Base-by-base conservation (phyloP, 805 yeast species). In the Candida sphagnicola region DNA sequence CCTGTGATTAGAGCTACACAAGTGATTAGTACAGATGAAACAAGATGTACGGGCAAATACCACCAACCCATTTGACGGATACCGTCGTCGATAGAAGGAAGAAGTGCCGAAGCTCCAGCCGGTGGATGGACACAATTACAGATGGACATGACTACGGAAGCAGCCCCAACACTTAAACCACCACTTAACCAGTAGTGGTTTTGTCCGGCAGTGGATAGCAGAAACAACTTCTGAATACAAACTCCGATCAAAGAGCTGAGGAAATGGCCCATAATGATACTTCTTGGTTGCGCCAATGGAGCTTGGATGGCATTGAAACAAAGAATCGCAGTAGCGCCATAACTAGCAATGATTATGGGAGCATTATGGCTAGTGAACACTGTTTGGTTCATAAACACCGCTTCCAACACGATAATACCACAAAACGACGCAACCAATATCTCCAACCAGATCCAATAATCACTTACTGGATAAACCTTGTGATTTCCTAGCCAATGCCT, bases 61-160 rank as follows among this genome's bases (percentile, higher is more conserved):
- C 81, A 77, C 88, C 87, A 81, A 35, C 85, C 74, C 72, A 80
- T 63, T 3, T 36, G 46, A 10, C 76, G 54, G 3, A 79, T 61
- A 5, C 50, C 45, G 1, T 53, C 71, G 37, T 78, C 81, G 0
- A 74, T 49, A 1, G 70, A 57, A 0, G 86, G 84, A 6, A 81
- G 56, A 26, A 81, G 50, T 0, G 87, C 85, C 8, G 82, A 71
- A 1, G 87, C 86, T 2, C 88, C 88, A 1, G 82, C 80, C 0
- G 88, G 88, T 0, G 88, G 88, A 52, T 82, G 87, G 1, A 78
- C 74, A 41, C 80, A 72, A 44, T 77, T 77, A 4, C 70, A 54
- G 1, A 78, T 44, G 11, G 73, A 57, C 83, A 79, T 79, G 2
- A 61, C 54, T 8, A 75, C 77, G 6, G 81, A 72, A 2, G 82